Conservation (phyloP, 306 rosid genomes). For the Corylus heterophylla region DNA sequence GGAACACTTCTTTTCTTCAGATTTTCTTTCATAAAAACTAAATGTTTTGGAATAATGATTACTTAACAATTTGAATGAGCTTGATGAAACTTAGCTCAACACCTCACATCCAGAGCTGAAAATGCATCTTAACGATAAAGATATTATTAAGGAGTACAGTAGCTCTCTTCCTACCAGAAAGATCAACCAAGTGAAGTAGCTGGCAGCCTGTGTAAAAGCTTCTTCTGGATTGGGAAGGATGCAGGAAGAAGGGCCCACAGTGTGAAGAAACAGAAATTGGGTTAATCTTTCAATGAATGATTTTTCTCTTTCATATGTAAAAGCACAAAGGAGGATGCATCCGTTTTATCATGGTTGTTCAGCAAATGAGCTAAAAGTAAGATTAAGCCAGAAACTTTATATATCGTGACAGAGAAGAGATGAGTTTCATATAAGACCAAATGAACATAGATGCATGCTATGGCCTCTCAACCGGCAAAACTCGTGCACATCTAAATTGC, state of each 20-base stretch:
- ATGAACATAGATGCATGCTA: constrained; percentile 1
- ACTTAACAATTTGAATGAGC: no score
- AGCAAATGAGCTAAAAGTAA: neutral
- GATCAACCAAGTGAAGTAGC: neutral
- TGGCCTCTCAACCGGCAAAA: neutral
- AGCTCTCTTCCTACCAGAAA: neutral
- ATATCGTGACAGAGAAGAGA: constrained; percentile 3
- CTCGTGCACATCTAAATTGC: neutral
- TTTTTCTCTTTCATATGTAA: neutral
- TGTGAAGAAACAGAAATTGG: neutral
- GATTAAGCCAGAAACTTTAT: neutral
- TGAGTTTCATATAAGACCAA: constrained; percentile 15
- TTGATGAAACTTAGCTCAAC: neutral
- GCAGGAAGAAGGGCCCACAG: neutral
- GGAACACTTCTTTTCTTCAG: neutral
- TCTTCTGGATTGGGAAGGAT: neutral
- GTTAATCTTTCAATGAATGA: neutral
- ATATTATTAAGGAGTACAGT: constrained; percentile 2
- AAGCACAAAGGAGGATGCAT: neutral
- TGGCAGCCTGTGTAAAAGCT: neutral
- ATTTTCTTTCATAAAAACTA: no score
- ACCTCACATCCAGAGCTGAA: neutral
- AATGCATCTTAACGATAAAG: constrained; percentile 2
- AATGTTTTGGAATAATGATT: no score
- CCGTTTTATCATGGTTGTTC: neutral